These are phyloP conservation scores for Suhomyces ambrosiae DNA, from an alignment of 1,139 yeast genomes.

Conservation along the genomic window DNA sequence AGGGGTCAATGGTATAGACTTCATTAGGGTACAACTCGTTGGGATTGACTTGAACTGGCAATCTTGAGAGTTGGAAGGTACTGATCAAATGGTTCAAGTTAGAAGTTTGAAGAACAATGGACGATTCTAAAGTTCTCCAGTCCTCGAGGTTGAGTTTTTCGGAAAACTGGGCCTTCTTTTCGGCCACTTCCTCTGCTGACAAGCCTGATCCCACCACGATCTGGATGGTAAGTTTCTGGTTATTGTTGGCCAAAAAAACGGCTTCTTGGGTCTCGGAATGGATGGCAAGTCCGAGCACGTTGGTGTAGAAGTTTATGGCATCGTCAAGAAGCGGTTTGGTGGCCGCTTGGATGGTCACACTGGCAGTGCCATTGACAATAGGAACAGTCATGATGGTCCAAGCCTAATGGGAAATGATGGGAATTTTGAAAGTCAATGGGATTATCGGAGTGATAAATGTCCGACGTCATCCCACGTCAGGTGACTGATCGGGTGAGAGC, in stretches of 20 bases:
- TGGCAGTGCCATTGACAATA: conserved; percentile 55
- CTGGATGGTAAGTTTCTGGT: conserved; percentile 33
- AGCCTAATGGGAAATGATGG: no score
- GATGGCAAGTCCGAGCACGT: conserved; percentile 43
- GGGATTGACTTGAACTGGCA: conserved; percentile 50
- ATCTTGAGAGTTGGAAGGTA: conserved; percentile 28
- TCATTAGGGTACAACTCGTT: conserved; percentile 68
- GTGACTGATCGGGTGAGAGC: conserved; percentile 13
- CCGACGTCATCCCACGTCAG: conserved; percentile 7
- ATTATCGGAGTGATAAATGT: neutral
- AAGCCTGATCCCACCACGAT: conserved; percentile 29
- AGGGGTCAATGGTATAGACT: conserved; percentile 66
- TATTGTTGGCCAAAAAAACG: conserved; percentile 36
- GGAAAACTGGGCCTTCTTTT: conserved; percentile 26
- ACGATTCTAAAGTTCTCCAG: conserved; percentile 52
- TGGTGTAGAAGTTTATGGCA: conserved; percentile 50
- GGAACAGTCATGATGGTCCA: conserved; percentile 25
- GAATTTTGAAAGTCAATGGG: no score
- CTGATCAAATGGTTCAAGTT: conserved; percentile 39
- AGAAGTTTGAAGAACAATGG: conserved; percentile 40
- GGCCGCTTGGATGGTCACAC: conserved; percentile 48
- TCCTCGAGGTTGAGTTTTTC: conserved; percentile 39
- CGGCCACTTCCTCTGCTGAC: conserved; percentile 29
- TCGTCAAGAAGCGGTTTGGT: conserved; percentile 33
- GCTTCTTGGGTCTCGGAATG: conserved; percentile 26